Conservation (phyloP, 164 flowering plant species). For the Annona squamosa region DNA sequence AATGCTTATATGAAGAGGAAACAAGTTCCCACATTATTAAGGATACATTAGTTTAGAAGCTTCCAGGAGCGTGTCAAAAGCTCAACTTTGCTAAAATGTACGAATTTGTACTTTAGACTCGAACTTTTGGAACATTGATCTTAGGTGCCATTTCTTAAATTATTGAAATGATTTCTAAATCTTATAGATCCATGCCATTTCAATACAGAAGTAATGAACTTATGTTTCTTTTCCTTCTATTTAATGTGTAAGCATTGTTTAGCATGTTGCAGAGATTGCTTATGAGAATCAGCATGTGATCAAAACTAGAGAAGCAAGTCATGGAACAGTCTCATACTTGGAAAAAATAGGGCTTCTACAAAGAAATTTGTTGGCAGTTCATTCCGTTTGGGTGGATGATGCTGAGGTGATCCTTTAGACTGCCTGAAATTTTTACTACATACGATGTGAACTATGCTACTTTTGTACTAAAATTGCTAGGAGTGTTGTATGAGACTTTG, state of each 20-base stretch:
- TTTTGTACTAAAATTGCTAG: neutral
- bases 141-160: too few relatives aligned
- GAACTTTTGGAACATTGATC: too few relatives aligned
- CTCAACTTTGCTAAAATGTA: neutral
- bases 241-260: constrained; percentile 6
- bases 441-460: neutral
- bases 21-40: too few relatives aligned
- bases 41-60: too few relatives aligned
- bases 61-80: neutral
- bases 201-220: neutral
- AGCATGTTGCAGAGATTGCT: constrained; percentile 92
- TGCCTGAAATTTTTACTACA: neutral
- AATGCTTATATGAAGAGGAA: too few relatives aligned
- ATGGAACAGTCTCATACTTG: constrained; percentile 84
- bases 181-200: neutral
- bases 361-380: constrained; percentile 70
- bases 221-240: neutral
- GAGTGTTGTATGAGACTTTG: neutral
- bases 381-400: constrained; percentile 71
- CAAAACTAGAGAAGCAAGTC: constrained; percentile 47
- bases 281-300: constrained; percentile 65
- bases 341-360: constrained; percentile 61
- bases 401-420: constrained; percentile 40
- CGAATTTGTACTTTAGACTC: neutral
- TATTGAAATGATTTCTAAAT: neutral